phyloP scores from a whole-genome alignment of 2,329 filamentous ascomycete genomes.

The Sporothrix inflata region DNA sequence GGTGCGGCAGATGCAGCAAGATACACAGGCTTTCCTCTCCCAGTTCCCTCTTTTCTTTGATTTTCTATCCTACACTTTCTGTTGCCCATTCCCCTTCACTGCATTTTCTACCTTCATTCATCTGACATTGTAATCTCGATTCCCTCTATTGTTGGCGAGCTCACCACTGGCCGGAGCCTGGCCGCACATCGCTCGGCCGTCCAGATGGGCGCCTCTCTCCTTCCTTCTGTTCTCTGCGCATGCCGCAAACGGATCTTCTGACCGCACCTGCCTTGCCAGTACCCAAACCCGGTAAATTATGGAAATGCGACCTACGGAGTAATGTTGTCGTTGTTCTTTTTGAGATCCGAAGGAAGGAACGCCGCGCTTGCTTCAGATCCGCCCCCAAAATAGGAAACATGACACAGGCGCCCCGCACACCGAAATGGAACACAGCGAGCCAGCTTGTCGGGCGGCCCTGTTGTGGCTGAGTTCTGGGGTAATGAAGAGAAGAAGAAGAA shows the following conservation, averaged over 20 bases:
- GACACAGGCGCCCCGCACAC: background rate
- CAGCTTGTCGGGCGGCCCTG: background rate
- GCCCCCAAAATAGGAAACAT: slow-evolving; percentile 6
- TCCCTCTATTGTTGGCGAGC: background rate
- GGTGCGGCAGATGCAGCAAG: background rate
- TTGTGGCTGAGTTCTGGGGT: slow-evolving; percentile 17
- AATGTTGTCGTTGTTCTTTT: too few species aligned
- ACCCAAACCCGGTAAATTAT: background rate
- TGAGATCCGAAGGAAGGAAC: background rate
- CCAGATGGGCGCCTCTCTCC: background rate
- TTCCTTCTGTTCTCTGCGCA: background rate
- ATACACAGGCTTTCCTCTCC: too few species aligned
- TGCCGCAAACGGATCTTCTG: background rate
- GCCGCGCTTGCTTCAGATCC: slow-evolving; percentile 14
- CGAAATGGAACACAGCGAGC: background rate
- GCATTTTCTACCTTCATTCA: background rate
- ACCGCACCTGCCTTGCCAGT: background rate
- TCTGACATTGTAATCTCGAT: background rate
- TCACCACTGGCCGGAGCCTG: background rate
- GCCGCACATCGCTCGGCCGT: background rate
- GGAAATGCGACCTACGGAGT: background rate
- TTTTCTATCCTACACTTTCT: background rate
- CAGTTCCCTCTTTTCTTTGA: background rate
- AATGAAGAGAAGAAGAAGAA: background rate
- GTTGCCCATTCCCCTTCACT: background rate